These are phyloP conservation scores for Artemisia tridentata DNA, from an alignment of 129 eudicot species.

Conservation along the genomic window DNA sequence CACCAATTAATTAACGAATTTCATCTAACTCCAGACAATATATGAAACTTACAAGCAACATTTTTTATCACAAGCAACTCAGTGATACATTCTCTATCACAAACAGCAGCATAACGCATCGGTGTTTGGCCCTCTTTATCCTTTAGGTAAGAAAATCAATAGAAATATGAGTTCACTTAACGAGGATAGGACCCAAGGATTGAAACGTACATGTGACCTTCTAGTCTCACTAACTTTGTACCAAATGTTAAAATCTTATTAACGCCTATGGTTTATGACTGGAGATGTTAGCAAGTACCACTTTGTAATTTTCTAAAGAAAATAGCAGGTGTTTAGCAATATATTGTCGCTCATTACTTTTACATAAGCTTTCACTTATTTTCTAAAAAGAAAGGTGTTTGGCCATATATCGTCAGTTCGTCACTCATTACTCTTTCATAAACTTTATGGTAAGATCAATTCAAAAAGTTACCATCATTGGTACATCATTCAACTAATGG, in stretches of 20 bases:
- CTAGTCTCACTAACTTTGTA: no score
- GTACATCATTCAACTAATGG: not conserved
- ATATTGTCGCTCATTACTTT: conserved; percentile 3
- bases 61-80: conserved; percentile 77
- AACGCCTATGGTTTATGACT: no score
- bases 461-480: conserved; percentile 9
- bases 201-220: no score
- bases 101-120: conserved; percentile 88
- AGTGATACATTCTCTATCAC: conserved; percentile 79
- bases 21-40: no score
- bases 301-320: conserved; percentile 41
- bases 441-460: not conserved
- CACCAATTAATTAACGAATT: no score
- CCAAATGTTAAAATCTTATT: no score
- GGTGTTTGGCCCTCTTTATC: conserved; percentile 95
- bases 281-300: no score
- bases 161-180: not conserved
- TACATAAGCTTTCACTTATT: not conserved
- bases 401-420: no score
- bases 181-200: not conserved
- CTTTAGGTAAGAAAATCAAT: conserved; percentile 37
- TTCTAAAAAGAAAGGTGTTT: no score
- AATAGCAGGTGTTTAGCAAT: conserved; percentile 12
- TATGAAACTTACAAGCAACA: conserved; percentile 33
- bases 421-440: no score